phyloP scores from a whole-genome alignment of 1,139 yeast species.

The Yamadazyma epiphylla region DNA sequence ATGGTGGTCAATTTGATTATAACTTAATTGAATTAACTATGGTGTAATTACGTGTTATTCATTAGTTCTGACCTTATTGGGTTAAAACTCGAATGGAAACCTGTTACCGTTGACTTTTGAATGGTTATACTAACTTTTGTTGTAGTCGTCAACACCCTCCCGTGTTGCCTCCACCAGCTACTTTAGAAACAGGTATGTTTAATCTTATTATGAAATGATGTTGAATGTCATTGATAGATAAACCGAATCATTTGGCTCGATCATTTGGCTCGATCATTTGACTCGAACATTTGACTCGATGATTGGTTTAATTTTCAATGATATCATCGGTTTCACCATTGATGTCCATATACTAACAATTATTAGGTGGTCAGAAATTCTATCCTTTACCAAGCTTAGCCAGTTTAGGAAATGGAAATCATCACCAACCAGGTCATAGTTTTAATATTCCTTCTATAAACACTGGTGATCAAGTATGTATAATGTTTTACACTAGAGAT shows the following conservation, averaged over 20 bases:
- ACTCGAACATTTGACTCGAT: no score
- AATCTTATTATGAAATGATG: no score
- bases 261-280: no score
- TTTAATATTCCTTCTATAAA: slow-evolving; percentile 47
- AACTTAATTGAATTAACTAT: no score
- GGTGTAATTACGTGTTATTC: no score
- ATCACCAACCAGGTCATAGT: slow-evolving; percentile 36
- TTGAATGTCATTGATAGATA: no score
- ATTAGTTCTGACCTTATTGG: no score
- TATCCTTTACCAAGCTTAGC: slow-evolving; percentile 52
- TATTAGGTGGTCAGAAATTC: slow-evolving; percentile 43
- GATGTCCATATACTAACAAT: slow-evolving; percentile 15
- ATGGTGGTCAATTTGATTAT: no score
- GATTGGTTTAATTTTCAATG: no score
- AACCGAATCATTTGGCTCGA: no score
- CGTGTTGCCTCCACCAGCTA: slow-evolving; percentile 55
- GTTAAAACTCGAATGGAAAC: no score
- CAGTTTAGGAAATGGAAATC: slow-evolving; percentile 43
- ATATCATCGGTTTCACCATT: slow-evolving; percentile 1
- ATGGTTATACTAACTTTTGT: slow-evolving; percentile 29
- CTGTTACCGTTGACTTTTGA: no score
- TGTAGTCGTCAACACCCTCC: slow-evolving; percentile 48
- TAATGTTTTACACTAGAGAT: not conserved
- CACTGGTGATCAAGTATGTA: slow-evolving; percentile 18
- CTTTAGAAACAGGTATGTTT: slow-evolving; percentile 49